A percentile compares a stretch with the other conserved stretches of the same genome.
Evolutionary conservation across 495 filamentous ascomycete genomes (phyloP).

Genomic region (Penicillium pancosmium): DNA sequence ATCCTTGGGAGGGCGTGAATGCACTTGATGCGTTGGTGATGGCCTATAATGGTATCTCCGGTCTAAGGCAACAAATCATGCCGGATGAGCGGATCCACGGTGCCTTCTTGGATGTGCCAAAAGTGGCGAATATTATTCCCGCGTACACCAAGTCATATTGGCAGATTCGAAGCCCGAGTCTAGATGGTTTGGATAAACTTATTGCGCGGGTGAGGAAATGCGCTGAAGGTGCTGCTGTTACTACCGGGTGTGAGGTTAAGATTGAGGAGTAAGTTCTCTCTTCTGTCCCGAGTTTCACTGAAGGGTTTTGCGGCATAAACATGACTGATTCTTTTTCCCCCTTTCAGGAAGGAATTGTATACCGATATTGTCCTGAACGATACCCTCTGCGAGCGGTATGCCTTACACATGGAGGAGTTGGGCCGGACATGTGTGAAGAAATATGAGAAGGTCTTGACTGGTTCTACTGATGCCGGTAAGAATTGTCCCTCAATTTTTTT

Average conservation of each 20-base stretch:
- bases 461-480: slow-evolving; percentile 33
- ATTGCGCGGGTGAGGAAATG: slow-evolving; percentile 50
- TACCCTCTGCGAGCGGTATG: slow-evolving; percentile 46
- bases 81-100: slow-evolving; percentile 16
- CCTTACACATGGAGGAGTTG: slow-evolving; percentile 40
- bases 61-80: slow-evolving; percentile 17
- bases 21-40: slow-evolving; percentile 18
- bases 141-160: slow-evolving; percentile 48
- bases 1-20: slow-evolving; percentile 22
- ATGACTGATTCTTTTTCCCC: background rate
- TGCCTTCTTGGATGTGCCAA: slow-evolving; percentile 53
- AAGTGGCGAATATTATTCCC: slow-evolving; percentile 58
- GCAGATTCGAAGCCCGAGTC: slow-evolving; percentile 40
- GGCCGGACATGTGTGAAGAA: slow-evolving; percentile 7
- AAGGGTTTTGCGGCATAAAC: too few species aligned
- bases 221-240: slow-evolving; percentile 52
- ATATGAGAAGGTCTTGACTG: slow-evolving; percentile 37
- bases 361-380: slow-evolving; percentile 57
- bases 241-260: slow-evolving; percentile 53
- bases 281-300: background rate
- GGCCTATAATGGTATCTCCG: slow-evolving; percentile 14
- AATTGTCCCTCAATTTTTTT: background rate
- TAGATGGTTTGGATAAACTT: slow-evolving; percentile 39
- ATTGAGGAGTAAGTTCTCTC: slow-evolving; percentile 29
- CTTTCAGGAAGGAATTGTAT: slow-evolving; percentile 38